Conservation (phyloP, 139 green algal species). For the Chlorella sp. region DNA sequence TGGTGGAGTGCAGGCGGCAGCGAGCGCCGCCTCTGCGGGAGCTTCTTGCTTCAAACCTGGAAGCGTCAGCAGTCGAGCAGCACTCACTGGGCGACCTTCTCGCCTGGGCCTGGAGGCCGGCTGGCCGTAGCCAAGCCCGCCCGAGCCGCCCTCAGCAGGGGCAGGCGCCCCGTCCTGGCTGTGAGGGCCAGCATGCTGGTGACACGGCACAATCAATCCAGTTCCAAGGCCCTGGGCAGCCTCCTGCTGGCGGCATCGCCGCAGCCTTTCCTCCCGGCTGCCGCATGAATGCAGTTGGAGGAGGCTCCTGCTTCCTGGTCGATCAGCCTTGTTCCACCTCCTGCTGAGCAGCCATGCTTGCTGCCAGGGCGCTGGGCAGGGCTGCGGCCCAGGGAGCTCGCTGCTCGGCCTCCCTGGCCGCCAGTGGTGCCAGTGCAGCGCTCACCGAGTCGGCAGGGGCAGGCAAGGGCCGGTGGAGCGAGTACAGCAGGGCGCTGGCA, state of each 20-base stretch:
- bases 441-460: not conserved
- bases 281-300: not conserved
- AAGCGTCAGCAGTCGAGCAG: not conserved
- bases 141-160: not conserved
- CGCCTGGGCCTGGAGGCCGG: not conserved
- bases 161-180: not conserved
- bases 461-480: not conserved
- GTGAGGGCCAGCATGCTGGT: not conserved
- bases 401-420: constrained; percentile 2
- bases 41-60: no score
- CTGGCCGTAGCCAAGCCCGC: not conserved
- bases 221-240: not conserved
- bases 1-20: not conserved
- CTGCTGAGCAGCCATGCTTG: not conserved
- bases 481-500: not conserved
- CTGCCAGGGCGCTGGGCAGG: constrained; percentile 9
- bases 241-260: not conserved
- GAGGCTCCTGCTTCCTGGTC: not conserved
- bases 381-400: not conserved
- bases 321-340: not conserved
- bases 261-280: not conserved
- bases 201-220: not conserved
- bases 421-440: not conserved
- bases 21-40: no score
- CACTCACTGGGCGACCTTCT: constrained; percentile 7